Evolutionary conservation across 2,329 filamentous ascomycete species (phyloP), one percentile per base, ranked within the genome.

Genomic region (Diplodia mutila): DNA sequence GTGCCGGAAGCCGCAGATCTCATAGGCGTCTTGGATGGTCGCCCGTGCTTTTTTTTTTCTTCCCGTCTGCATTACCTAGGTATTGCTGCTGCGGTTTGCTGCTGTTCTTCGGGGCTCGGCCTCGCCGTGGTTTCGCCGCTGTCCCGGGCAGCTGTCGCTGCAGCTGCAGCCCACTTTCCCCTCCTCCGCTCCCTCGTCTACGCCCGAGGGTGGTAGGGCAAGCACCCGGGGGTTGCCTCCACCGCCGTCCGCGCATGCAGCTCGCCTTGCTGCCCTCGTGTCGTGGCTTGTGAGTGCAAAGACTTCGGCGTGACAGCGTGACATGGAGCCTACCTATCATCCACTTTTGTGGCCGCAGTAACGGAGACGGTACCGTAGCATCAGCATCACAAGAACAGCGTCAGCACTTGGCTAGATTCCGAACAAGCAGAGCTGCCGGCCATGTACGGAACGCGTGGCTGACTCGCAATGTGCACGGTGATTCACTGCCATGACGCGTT

Each of bases 221-320:
- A 37, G 29, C 27, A 51, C 37, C n/a, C 6, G 55, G 46, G 42
- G 32, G 59, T 7, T 51, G 59, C 46, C n/a, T 29, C 59, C 59
- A 63, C 59, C 59, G 59, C 59, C 18, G 18, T 63, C 55, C 59
- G 46, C 42, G n/a, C 42, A 8, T 49, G 59, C 59, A 63, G 42
- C 27, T 37, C 23, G 8, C n/a, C 29, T 37, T 23, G 46, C 27
- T 34, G 59, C 29, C 48, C 27, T 51, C 59, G 42, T 63, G 46
- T 49, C 46, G 46, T 51, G 59, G 59, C 42, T 46, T 11, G 12
- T 23, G 27, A 8, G 25, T 49, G n/a, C 18, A 4, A 32, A 48
- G 27, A 37, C 42, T 21, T 14, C 39, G 25, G 27, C 59, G 42
- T 63, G 59, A 63, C 59, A 48, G 57, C 57, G 42, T 61, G 57